These are phyloP conservation scores for Monosporascus sp. DNA, from an alignment of 2,329 filamentous ascomycete genomes.

Conservation along the genomic window DNA sequence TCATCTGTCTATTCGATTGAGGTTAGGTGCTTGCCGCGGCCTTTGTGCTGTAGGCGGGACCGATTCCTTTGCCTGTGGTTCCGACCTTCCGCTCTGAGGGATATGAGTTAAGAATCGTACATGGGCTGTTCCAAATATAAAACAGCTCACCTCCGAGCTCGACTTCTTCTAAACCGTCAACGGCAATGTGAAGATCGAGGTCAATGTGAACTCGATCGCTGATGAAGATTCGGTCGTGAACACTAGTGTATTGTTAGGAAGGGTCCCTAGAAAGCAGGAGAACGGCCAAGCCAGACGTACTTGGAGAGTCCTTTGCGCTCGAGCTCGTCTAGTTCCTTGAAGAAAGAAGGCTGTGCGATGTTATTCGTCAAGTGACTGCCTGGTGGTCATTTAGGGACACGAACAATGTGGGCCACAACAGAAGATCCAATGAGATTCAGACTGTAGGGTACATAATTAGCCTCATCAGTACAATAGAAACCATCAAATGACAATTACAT, in stretches of 20 bases:
- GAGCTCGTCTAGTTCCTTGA: neutral
- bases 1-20: too few relatives aligned
- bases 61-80: slow-evolving; percentile 47
- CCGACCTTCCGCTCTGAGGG: slow-evolving; percentile 20
- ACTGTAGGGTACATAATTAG: neutral
- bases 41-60: slow-evolving; percentile 47
- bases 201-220: neutral
- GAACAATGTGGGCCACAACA: neutral
- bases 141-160: neutral
- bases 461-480: too few relatives aligned
- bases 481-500: too few relatives aligned
- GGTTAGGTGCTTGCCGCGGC: slow-evolving; percentile 45
- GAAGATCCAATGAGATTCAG: slow-evolving; percentile 52
- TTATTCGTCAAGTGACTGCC: too few relatives aligned
- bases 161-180: slow-evolving; percentile 7
- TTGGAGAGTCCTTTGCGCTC: neutral
- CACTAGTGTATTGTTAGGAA: neutral
- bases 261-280: too few relatives aligned
- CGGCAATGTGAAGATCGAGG: slow-evolving; percentile 5
- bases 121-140: too few relatives aligned
- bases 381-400: too few relatives aligned
- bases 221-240: neutral
- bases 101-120: too few relatives aligned
- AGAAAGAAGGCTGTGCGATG: neutral
- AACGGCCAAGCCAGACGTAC: neutral